Evolutionary conservation across 2,329 filamentous ascomycete genomes (phyloP), one percentile per base, ranked within the genome.

Genomic region (Pleoardoris graminearum): DNA sequence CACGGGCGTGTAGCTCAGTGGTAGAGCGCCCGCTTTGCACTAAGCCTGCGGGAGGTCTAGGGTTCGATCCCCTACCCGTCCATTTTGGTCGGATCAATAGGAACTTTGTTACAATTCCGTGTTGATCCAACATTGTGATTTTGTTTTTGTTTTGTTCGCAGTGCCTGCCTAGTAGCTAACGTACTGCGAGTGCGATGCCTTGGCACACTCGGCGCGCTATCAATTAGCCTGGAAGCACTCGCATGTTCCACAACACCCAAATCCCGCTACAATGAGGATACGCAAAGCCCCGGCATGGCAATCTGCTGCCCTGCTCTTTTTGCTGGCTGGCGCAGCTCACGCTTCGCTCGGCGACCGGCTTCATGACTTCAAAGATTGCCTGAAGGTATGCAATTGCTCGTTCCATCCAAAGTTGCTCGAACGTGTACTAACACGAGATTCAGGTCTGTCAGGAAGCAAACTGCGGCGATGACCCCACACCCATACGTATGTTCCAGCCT

Each of bases 321-420:
- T 70, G 68, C 46, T 68, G 55, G 39, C 38, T 50, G 70, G 70
- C 35, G 65, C 66, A 19, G 74, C 79, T 14, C 75, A 79, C 48
- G 94, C 91, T 23, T 97, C 92, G 4, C 66, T 86, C 43, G 94
- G 94, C 60, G 94, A 99, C 74, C 82, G 85, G 50, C 79, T 96
- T 54, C 90, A 90, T 16, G 91, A 96, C 67, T 99, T 99, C 72
- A 83, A 81, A 69, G 81, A 91, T 73, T 99, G 94, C 72, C 84
- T 97, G 48, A 77, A 90, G 80, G 93, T 96, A 78, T 59, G 77
- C 32, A 29, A 37, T 45, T 33, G 41, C 33, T 27, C 22, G 6
- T 29, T n/a, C 10, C 19, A 33, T 25, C 43, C 10, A 39, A 48
- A 39, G 14, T 25, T 29, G 22, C 11, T 29, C 23, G n/a, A 7